Conservation (phyloP, 345 rosid species). For the Clausena lansium region DNA sequence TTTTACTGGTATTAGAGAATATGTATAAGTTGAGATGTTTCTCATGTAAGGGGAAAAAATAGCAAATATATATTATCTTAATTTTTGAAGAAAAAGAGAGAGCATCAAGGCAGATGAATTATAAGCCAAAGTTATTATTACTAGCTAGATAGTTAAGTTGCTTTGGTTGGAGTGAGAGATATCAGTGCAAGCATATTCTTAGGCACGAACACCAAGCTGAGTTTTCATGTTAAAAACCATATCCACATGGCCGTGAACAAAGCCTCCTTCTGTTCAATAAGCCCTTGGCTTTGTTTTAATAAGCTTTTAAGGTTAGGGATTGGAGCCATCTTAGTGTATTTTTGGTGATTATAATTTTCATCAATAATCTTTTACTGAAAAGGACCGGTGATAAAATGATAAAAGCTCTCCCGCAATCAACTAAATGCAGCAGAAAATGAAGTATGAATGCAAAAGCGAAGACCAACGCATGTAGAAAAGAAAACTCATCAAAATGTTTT, state of each 20-base stretch:
- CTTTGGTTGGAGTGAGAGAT: no score
- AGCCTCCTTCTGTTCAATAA: neutral
- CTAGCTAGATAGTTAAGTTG: no score
- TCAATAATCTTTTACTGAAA: neutral
- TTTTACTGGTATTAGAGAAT: neutral
- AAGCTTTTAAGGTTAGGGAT: conserved; percentile 1
- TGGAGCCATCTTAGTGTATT: neutral
- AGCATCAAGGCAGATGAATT: no score
- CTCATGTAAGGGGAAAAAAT: no score
- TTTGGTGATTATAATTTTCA: neutral
- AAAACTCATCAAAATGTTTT: conserved; percentile 11
- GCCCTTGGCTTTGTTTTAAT: neutral
- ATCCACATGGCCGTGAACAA: neutral
- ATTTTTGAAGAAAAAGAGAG: no score
- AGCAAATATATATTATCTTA: no score
- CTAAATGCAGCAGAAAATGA: conserved; percentile 21
- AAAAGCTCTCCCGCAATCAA: neutral
- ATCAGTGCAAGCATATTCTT: no score
- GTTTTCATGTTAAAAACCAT: neutral
- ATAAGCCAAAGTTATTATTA: no score
- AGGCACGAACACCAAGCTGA: neutral
- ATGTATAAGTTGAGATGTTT: no score
- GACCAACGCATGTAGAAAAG: conserved; percentile 13
- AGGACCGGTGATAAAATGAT: conserved; percentile 4
- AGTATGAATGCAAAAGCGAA: conserved; percentile 26